Conservation (phyloP, 345 rosid species). For the Cardamine chenopodiifolia region DNA sequence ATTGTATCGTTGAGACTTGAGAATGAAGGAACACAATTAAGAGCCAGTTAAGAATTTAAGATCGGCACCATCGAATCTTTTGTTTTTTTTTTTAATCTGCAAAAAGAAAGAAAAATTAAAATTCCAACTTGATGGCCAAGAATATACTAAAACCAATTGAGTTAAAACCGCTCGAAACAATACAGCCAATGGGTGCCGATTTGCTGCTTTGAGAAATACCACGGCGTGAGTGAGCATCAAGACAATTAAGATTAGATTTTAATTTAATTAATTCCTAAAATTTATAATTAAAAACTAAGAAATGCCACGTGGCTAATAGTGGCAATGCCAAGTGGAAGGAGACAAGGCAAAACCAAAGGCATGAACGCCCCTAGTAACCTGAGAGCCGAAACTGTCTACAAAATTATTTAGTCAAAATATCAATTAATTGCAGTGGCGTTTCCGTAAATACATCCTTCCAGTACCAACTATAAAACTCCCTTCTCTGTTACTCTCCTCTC, state of each 20-base stretch:
- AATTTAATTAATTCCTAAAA: not conserved
- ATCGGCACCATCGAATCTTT: not conserved
- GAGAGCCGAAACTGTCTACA: not conserved
- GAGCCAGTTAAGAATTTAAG: not conserved
- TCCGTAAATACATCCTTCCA: not conserved
- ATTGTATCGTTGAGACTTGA: not conserved
- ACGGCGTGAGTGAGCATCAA: conserved; percentile 21
- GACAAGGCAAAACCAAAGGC: conserved; percentile 22
- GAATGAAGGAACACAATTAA: conserved; percentile 16
- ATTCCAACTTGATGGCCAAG: conserved; percentile 31
- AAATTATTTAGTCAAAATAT: not conserved
- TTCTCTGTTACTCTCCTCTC: conserved; percentile 7
- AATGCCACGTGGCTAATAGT: conserved; percentile 14
- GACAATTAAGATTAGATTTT: not conserved
- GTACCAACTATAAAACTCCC: not conserved
- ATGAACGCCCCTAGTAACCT: conserved; percentile 34
- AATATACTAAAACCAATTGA: conserved; percentile 3
- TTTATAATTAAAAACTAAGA: not conserved
- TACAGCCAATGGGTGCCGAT: not conserved
- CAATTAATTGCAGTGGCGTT: not conserved
- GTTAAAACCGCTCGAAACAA: conserved; percentile 6
- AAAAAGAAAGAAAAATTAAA: not conserved
- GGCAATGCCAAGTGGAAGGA: conserved; percentile 20
- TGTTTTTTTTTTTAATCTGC: no score
- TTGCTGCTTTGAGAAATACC: conserved; percentile 20